phyloP scores from a whole-genome alignment of 768 basidiomycete species.

The Melanogaster broomeanus region DNA sequence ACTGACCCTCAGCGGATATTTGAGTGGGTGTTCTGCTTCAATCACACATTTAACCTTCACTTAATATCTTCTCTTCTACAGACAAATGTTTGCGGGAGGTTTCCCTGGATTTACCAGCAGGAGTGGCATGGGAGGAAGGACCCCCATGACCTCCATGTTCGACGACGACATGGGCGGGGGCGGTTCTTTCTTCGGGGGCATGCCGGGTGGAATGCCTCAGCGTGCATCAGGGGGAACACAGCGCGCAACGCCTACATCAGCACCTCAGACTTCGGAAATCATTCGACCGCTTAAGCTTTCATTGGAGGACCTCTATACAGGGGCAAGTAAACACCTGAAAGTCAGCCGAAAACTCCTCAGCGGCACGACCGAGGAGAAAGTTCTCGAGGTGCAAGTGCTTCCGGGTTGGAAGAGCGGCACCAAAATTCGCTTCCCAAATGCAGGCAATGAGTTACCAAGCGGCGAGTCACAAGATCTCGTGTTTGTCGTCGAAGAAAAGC shows the following conservation, averaged over 20 bases:
- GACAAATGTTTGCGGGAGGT: constrained; percentile 54
- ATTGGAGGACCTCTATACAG: constrained; percentile 83
- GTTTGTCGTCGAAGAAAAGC: constrained; percentile 96
- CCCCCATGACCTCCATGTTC: constrained; percentile 33
- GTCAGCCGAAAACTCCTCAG: constrained; percentile 73
- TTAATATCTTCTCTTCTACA: constrained; percentile 31
- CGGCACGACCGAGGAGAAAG: constrained; percentile 81
- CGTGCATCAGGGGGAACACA: constrained; percentile 33
- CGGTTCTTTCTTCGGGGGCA: constrained; percentile 40
- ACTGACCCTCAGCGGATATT: constrained; percentile 88
- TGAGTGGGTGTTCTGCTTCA: constrained; percentile 54
- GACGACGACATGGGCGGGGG: constrained; percentile 43
- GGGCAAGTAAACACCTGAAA: constrained; percentile 86
- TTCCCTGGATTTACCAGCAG: constrained; percentile 39
- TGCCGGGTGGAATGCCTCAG: constrained; percentile 60
- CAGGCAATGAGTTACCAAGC: constrained; percentile 73
- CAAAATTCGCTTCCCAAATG: constrained; percentile 85
- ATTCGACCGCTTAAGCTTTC: constrained; percentile 82
- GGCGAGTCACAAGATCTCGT: constrained; percentile 89
- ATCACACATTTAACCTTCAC: constrained; percentile 3
- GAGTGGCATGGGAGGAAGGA: constrained; percentile 43
- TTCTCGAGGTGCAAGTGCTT: constrained; percentile 75
- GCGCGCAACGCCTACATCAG: constrained; percentile 30
- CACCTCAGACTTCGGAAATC: constrained; percentile 55
- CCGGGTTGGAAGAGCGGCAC: constrained; percentile 98